Evolutionary conservation across 2,329 filamentous ascomycete genomes (phyloP).

Genomic region (Mycosphaerella arachidis): DNA sequence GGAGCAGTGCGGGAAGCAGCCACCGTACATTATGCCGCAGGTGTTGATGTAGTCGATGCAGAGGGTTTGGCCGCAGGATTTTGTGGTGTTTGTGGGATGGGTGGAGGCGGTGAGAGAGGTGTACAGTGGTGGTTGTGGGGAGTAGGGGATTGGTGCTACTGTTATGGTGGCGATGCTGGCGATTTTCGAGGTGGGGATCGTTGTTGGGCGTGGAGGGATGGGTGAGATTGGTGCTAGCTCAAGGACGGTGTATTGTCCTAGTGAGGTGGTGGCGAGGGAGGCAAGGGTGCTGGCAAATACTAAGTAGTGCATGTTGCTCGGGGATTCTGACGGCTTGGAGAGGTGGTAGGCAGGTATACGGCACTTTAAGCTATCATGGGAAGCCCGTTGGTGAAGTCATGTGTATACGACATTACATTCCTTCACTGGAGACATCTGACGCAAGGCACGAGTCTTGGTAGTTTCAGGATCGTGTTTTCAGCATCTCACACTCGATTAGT

Average conservation of each 20-base stretch:
- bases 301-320: background rate
- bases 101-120: background rate
- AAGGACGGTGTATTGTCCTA: background rate
- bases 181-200: background rate
- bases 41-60: conserved; percentile 26
- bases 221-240: background rate
- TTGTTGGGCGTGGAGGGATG: background rate
- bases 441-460: background rate
- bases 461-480: background rate
- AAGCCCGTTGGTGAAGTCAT: background rate
- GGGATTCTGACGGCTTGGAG: background rate
- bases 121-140: no score
- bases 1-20: conserved; percentile 22
- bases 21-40: conserved; percentile 23
- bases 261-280: background rate
- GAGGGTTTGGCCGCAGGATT: conserved; percentile 6
- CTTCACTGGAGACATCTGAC: background rate
- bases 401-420: background rate
- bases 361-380: background rate
- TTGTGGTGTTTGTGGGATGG: background rate
- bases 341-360: background rate
- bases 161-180: background rate
- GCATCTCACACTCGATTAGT: no score
- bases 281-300: background rate
- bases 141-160: background rate